These are phyloP conservation scores for Butyriboletus loyo DNA, from an alignment of 768 basidiomycete species.

Conservation along the genomic window DNA sequence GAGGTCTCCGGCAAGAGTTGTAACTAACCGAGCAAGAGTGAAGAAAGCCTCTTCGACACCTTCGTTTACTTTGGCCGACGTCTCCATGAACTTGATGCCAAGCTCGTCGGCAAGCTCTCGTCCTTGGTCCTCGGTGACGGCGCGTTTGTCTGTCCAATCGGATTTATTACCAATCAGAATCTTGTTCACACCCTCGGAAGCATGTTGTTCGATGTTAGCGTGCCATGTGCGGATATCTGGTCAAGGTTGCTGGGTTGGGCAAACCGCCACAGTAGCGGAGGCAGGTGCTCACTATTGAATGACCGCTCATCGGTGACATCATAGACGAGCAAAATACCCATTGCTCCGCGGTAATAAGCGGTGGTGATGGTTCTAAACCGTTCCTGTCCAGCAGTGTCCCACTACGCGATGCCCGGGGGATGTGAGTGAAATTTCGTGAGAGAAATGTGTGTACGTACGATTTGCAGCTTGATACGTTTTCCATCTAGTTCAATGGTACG, in stretches of 20 bases:
- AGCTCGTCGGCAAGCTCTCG: constrained; percentile 89
- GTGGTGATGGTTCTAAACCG: constrained; percentile 98
- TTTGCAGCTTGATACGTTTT: constrained; percentile 98
- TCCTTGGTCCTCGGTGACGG: constrained; percentile 89
- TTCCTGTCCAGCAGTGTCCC: constrained; percentile 99
- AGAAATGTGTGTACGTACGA: constrained; percentile 52
- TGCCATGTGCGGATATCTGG: constrained; percentile 98
- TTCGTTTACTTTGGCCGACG: constrained; percentile 94
- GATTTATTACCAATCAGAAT: constrained; percentile 99
- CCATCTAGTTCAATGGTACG: constrained; percentile 98
- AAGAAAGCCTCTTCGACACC: constrained; percentile 99
- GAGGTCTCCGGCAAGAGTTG: neutral
- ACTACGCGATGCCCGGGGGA: constrained; percentile 47
- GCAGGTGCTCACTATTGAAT: constrained; percentile 80
- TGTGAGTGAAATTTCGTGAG: neutral
- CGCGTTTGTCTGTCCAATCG: constrained; percentile 96
- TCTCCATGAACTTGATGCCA: constrained; percentile 97
- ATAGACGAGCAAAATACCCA: constrained; percentile 98
- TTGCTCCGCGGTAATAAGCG: constrained; percentile 98
- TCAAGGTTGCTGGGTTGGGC: neutral
- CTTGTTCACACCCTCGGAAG: constrained; percentile 99
- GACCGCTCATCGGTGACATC: constrained; percentile 94
- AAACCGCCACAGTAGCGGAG: constrained; percentile 14
- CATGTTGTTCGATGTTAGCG: constrained; percentile 96
- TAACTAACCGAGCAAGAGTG: constrained; percentile 82